These are phyloP conservation scores for Neurospora cerealis DNA, from an alignment of 495 filamentous ascomycete species.

Conservation along the genomic window DNA sequence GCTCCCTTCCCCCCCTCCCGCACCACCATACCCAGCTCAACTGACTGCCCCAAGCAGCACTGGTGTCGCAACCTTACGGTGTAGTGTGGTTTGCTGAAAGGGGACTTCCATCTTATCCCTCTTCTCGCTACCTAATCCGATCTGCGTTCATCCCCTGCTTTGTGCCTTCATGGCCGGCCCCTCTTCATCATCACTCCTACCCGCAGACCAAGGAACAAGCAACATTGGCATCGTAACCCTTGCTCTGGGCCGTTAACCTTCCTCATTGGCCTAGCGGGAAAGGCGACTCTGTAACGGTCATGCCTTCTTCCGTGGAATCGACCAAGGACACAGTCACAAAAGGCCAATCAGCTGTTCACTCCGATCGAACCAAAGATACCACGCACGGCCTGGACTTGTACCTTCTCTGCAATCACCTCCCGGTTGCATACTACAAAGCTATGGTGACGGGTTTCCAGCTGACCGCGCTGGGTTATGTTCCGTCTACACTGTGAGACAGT, in stretches of 20 bases:
- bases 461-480: constrained; percentile 9
- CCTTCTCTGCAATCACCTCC: constrained; percentile 8
- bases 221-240: constrained; percentile 6
- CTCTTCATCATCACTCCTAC: constrained; percentile 3
- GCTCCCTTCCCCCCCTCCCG: constrained; percentile 7
- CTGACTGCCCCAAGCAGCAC: constrained; percentile 6
- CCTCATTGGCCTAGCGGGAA: constrained; percentile 29
- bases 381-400: constrained; percentile 19
- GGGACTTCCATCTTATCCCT: constrained; percentile 2
- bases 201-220: constrained; percentile 12
- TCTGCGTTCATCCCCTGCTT: constrained; percentile 15
- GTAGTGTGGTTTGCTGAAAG: constrained; percentile 1
- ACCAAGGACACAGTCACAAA: constrained; percentile 31
- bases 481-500: constrained; percentile 10
- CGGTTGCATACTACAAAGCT: constrained; percentile 12
- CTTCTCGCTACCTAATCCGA: constrained; percentile 15
- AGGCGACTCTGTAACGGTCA: constrained; percentile 36
- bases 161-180: constrained; percentile 3
- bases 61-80: constrained; percentile 7
- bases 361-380: constrained; percentile 35
- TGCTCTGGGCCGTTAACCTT: constrained; percentile 2
- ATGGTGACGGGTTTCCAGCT: constrained; percentile 1
- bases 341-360: constrained; percentile 30
- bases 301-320: constrained; percentile 38
- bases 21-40: constrained; percentile 8